Evolutionary conservation across 202 grass and related monocot genomes (phyloP).

Genomic region (Musa balbisiana): DNA sequence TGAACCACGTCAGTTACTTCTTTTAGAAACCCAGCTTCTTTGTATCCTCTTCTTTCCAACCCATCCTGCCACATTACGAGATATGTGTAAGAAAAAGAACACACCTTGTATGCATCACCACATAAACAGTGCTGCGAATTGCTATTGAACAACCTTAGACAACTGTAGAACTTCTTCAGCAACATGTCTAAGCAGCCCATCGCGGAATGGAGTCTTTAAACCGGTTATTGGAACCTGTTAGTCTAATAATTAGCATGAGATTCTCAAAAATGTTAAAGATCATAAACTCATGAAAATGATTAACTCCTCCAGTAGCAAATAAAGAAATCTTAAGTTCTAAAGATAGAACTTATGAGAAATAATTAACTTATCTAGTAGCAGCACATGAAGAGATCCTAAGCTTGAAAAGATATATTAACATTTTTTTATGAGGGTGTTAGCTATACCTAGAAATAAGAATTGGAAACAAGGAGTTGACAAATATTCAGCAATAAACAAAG

Average conservation of each 20-base stretch:
- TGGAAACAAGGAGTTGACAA: no score
- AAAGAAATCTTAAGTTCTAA: neutral
- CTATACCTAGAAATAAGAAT: no score
- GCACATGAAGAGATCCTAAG: no score
- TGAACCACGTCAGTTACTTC: conserved; percentile 68
- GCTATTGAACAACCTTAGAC: conserved; percentile 50
- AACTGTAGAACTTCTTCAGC: conserved; percentile 87
- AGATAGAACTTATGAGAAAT: no score
- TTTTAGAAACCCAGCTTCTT: conserved; percentile 87
- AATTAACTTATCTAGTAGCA: no score
- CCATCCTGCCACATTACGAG: conserved; percentile 45
- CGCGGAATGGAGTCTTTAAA: conserved; percentile 93
- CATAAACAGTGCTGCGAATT: neutral
- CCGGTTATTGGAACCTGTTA: conserved; percentile 75
- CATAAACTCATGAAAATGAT: neutral
- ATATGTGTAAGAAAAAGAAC: conserved; percentile 4
- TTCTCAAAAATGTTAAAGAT: neutral
- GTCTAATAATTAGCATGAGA: neutral
- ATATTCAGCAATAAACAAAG: neutral
- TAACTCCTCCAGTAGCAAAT: neutral
- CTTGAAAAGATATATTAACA: no score
- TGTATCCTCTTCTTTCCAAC: conserved; percentile 96
- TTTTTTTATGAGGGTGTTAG: no score
- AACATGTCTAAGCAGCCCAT: conserved; percentile 71
- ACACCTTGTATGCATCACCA: neutral